Base-by-base conservation (phyloP, 2,329 filamentous ascomycete genomes). In the Alternaria infectoria region DNA sequence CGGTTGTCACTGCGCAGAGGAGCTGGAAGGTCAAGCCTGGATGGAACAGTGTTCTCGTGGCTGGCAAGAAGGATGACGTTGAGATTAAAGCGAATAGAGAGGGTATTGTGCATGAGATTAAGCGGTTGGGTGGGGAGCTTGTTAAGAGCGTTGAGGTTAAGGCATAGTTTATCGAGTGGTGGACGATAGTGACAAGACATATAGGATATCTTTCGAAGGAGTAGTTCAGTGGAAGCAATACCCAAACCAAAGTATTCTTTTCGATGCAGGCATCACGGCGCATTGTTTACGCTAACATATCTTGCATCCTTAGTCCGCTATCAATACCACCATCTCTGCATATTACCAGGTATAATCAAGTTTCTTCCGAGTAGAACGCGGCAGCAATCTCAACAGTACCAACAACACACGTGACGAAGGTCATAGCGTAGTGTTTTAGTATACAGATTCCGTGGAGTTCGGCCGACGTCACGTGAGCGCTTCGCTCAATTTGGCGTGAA, bases 71-170 rank as follows among this genome's bases (percentile, higher is more conserved):
- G 40, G 62, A 59, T 11, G 62, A 28, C 57, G 81, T 80, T 5
- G 73, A 85, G 21, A 87, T 91, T 23, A 85, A 86, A 67, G 80
- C 93, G 6, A 93, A 96, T 71, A 87, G 86, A 69, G 83, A 84
- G 45, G 90, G 86, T 0, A 88, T 96, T 6, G 73, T 94, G 54
- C 83, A 88, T 30, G 93, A 96, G 81, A 92, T 96, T 77, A 88
- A 88, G 45, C 87, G 86, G 65, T 68, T 89, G 59, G 87, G 87
- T 52, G 83, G 83, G 5, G 83, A 84, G 61, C 75, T 97, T 78
- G 84, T 97, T 3, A 70, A 62, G 47, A 69, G 59, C 5, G 65
- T 79, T 54, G 72, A 74, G n/a, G 69, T 75, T 3, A 74, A 70
- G 60, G 43, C 6, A 15, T 62, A 54, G 28, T 15, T n/a, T 43